Evolutionary conservation across 257 asterid species (phyloP), one percentile per base, ranked within the genome.

Genomic region (Solanum bulbocastanum): DNA sequence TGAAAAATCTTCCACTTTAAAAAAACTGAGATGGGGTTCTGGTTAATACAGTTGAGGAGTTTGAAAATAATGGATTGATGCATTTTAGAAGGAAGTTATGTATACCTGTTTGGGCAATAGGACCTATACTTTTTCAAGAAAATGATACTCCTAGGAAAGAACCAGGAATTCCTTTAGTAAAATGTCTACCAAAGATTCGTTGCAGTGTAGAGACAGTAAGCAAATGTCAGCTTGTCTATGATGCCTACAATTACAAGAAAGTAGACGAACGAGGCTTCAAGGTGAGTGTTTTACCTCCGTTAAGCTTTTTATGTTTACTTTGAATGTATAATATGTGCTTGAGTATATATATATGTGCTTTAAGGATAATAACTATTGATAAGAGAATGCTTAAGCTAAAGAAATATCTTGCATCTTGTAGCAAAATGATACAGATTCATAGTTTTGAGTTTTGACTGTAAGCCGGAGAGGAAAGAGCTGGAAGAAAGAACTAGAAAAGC

Each of bases 41-140:
- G 71, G 90, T 94, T 82, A 94, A 94, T 90, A 92, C 95, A 1
- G 87, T 93, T 13, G 95, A 89, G 58, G 94, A 90, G 66, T 58
- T 93, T 8, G 98, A 94, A 62, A 58, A 60, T 33, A 78, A n/a
- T 37, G 95, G 96, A 39, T 86, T 93, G 56, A 75, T 27, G 32
- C 93, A 92, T 84, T 93, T 93, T 82, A 85, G 92, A 27, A 87
- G 93, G 3, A 88, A 90, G 39, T 82, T 93, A 39, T 89, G 91
- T 8, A 81, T 90, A 35, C 94, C 93, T 8, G 90, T 93, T 81
- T 90, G 91, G 91, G 93, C 91, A 68, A 86, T 94, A 52, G 95
- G 98, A 16, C 96, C 96, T 8, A 69, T 91, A 27, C 73, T 92
- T 18, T 84, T 88, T 4, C 83, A 91, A 6, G 90, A 89, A 40